These are phyloP conservation scores for Allodekkera sacchari DNA, from an alignment of 805 yeast genomes.

Conservation along the genomic window DNA sequence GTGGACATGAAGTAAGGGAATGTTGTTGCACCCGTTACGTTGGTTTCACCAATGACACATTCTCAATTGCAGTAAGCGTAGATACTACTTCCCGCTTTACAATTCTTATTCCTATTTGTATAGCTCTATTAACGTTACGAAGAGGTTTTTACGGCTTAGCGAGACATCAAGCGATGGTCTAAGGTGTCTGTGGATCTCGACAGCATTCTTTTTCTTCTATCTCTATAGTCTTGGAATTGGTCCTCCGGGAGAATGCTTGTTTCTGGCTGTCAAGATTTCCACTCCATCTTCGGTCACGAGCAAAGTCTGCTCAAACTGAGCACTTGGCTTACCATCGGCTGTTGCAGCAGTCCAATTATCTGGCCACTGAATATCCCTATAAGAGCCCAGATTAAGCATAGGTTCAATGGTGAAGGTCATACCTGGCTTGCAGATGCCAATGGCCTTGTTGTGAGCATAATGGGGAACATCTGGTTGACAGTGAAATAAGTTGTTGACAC, in stretches of 20 bases:
- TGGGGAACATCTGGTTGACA: slow-evolving; percentile 91
- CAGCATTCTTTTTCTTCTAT: too few species aligned
- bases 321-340: slow-evolving; percentile 80
- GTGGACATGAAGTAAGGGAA: too few species aligned
- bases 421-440: slow-evolving; percentile 92
- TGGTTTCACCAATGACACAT: too few species aligned
- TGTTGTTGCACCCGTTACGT: too few species aligned
- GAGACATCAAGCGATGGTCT: too few species aligned
- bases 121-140: too few species aligned
- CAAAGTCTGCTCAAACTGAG: slow-evolving; percentile 93
- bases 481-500: slow-evolving; percentile 81
- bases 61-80: too few species aligned
- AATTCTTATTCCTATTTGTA: too few species aligned
- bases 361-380: slow-evolving; percentile 85
- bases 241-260: slow-evolving; percentile 83
- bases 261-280: slow-evolving; percentile 81
- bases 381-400: slow-evolving; percentile 83
- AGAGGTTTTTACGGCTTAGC: too few species aligned
- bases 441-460: slow-evolving; percentile 85
- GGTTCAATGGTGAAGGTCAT: slow-evolving; percentile 97
- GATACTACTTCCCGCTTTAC: too few species aligned
- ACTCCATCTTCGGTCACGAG: slow-evolving; percentile 90
- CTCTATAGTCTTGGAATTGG: too few species aligned
- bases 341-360: slow-evolving; percentile 96
- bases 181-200: too few species aligned